Evolutionary conservation across 2,329 filamentous ascomycete genomes (phyloP).

Genomic region (Gyromitra esculenta): DNA sequence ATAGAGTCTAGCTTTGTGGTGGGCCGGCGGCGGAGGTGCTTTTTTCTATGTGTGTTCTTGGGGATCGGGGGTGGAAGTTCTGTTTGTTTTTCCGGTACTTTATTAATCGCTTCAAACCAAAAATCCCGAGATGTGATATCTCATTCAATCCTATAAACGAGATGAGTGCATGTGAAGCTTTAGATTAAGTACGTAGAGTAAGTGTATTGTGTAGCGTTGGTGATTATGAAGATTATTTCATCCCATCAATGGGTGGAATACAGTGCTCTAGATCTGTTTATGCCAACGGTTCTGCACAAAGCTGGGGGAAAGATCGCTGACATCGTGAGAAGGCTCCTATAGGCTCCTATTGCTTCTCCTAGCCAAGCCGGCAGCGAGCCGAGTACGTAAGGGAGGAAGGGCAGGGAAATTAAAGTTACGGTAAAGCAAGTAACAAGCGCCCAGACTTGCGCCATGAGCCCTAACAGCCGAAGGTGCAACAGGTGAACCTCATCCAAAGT

Average conservation of each 20-base stretch:
- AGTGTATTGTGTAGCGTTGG: not conserved
- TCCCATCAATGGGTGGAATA: slow-evolving; percentile 3
- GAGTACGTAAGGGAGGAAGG: slow-evolving; percentile 22
- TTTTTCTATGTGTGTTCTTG: slow-evolving; percentile 8
- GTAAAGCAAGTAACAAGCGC: slow-evolving; percentile 14
- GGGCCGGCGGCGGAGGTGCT: not conserved
- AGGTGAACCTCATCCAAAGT: slow-evolving; percentile 27
- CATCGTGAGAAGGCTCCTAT: slow-evolving; percentile 2
- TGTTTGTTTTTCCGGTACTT: slow-evolving; percentile 14
- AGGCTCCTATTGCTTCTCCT: not conserved
- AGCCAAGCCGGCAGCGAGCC: slow-evolving; percentile 32
- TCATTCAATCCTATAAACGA: not conserved
- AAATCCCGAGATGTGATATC: slow-evolving; percentile 6
- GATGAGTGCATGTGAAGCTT: not conserved
- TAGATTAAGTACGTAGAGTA: not conserved
- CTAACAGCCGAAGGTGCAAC: slow-evolving; percentile 10
- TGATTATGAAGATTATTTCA: not conserved
- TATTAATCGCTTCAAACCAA: slow-evolving; percentile 1
- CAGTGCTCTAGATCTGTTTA: not conserved
- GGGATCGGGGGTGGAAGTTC: slow-evolving; percentile 2
- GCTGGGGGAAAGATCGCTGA: not conserved
- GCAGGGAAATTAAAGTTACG: slow-evolving; percentile 44
- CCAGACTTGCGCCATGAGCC: slow-evolving; percentile 19
- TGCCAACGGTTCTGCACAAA: not conserved
- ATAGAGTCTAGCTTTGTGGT: slow-evolving; percentile 20